Evolutionary conservation across 2,329 filamentous ascomycete genomes (phyloP).

Genomic region (Fusarium sp.): DNA sequence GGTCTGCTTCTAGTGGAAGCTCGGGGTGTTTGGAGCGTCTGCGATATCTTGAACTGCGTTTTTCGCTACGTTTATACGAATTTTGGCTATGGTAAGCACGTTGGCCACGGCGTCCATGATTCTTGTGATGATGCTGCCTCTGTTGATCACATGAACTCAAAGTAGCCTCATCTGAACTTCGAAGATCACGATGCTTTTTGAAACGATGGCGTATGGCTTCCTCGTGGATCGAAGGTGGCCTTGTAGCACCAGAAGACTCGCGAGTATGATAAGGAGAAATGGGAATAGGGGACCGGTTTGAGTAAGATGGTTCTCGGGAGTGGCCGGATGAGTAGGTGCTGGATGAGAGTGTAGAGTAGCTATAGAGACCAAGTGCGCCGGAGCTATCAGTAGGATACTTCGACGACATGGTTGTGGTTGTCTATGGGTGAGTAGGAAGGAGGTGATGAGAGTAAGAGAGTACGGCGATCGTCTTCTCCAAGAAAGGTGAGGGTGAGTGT

Average conservation of each 20-base stretch:
- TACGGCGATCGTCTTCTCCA: background rate
- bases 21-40: background rate
- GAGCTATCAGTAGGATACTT: background rate
- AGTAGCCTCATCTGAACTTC: background rate
- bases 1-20: background rate
- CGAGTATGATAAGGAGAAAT: conserved; percentile 14
- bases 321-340: conserved; percentile 1
- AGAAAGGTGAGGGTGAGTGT: conserved; percentile 1
- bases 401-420: background rate
- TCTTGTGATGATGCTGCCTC: background rate
- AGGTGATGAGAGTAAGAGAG: background rate
- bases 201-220: conserved; percentile 6
- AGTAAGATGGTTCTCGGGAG: conserved; percentile 8
- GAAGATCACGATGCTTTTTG: background rate
- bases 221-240: conserved; percentile 21
- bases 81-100: conserved; percentile 12
- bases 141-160: conserved; percentile 12
- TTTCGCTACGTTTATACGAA: conserved; percentile 1
- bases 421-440: background rate
- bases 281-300: background rate
- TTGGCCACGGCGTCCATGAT: conserved; percentile 12
- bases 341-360: conserved; percentile 3
- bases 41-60: background rate
- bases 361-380: background rate
- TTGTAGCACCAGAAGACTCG: conserved; percentile 31